Evolutionary conservation across 208 protist genomes (phyloP), one percentile per base, ranked within the genome.

Genomic region (Wallacemonas rigidus): DNA sequence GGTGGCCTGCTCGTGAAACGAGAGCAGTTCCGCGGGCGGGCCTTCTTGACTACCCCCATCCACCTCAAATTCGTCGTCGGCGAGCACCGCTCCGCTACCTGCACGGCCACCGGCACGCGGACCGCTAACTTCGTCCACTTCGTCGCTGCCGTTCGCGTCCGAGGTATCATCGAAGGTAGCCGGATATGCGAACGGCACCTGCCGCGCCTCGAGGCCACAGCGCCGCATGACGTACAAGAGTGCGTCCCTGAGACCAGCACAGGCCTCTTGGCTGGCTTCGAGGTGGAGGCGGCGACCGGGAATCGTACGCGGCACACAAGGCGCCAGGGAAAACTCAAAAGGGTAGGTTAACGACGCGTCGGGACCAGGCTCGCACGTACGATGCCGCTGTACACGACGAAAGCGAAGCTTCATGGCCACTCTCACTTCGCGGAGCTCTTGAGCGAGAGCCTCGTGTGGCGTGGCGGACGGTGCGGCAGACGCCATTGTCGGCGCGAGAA

Each of bases 161-260:
- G 26, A 26, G 26, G 26, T 26, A 26, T 26, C 26, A 26, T 26
- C 26, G 26, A 26, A 26, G 26, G 26, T 26, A 26, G 26, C 26
- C 26, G 26, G 0, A 26, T 26, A 0, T 26, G 26, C 26, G 26
- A 26, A 26, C 26, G 26, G 26, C 26, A 26, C 26, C 26, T 26
- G 26, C 26, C 26, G 26, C 17, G 35, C 56, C 35, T 53, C 41
- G 7, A 56, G 41, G 67, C 63, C 6, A 80, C 75, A 65, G 17
- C 74, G 79, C 8, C 84, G 89, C 14, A 76, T 72, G 50, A 90
- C 69, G 58, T 87, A 91, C 0, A 77, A 71, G 41, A 94, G 71
- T 5, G 84, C 89, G 69, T 94, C 89, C 1, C 79, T 74, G 41
- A 93, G 76, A 5, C 72, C 83, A 7, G 88, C 81, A 38, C 78